phyloP scores from a whole-genome alignment of 169 alveolate genomes.

The Cyclospora cayetanensis region DNA sequence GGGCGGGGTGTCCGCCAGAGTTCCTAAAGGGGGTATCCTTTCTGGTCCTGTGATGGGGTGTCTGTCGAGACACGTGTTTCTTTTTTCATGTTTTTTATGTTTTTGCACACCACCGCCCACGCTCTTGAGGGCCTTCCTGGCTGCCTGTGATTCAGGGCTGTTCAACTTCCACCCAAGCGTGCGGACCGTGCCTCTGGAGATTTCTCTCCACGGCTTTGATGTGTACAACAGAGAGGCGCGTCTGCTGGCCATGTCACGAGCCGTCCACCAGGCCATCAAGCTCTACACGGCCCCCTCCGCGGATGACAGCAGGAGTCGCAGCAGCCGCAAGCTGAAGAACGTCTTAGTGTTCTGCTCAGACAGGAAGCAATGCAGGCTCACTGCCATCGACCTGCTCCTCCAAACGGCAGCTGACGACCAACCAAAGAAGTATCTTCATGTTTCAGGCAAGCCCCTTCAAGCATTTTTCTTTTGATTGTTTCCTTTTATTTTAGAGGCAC shows the following conservation, averaged over 20 bases:
- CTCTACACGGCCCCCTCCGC: slow-evolving; percentile 72
- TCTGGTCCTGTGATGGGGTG: no score
- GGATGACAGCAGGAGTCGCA: slow-evolving; percentile 66
- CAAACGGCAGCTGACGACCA: slow-evolving; percentile 83
- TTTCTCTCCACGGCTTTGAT: slow-evolving; percentile 83
- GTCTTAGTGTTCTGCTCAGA: slow-evolving; percentile 95
- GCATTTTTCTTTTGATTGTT: no score
- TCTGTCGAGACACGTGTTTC: no score
- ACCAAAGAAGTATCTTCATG: slow-evolving; percentile 76
- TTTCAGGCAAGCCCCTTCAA: slow-evolving; percentile 61
- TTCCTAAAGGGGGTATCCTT: no score
- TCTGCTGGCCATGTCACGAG: slow-evolving; percentile 91
- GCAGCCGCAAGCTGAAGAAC: slow-evolving; percentile 74
- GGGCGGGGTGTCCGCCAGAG: no score
- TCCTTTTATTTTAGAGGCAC: no score
- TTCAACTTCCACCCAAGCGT: slow-evolving; percentile 81
- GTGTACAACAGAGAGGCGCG: slow-evolving; percentile 89
- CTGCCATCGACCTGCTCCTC: slow-evolving; percentile 92
- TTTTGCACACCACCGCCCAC: no score
- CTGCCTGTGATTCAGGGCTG: slow-evolving; percentile 74
- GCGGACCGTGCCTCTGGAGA: slow-evolving; percentile 81
- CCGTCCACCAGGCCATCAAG: slow-evolving; percentile 87
- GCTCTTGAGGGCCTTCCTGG: no score
- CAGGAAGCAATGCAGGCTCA: slow-evolving; percentile 93
- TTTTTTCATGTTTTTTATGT: no score